Evolutionary conservation across 345 rosid species (phyloP), one percentile per base, ranked within the genome.

Genomic region (Firmiana major): DNA sequence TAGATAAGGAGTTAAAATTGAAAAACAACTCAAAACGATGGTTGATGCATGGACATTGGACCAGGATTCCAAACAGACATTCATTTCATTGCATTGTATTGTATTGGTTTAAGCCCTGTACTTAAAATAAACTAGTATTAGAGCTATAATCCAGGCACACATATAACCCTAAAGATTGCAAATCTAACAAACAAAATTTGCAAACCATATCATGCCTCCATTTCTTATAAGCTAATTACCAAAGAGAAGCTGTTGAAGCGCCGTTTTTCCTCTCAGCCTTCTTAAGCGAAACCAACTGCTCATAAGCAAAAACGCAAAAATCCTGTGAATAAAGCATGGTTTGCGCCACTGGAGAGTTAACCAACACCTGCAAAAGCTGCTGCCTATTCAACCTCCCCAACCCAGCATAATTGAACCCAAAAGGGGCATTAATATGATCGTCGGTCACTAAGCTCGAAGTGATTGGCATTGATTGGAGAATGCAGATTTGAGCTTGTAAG

Each of bases 401-500:
- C 17, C 63, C 62, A 60, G 57, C 64, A 2, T 62, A 45, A 10
- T 45, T 80, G 10, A 73, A 72, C 26, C 21, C 64, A 40, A 16
- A 19, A 57, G 42, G 6, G 2, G 16, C 70, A 40, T n/a, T n/a
- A 26, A 60, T 2, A 9, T 9, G 70, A 38, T 65, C 48, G 21
- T 3, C 5, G 0, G 70, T 19, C 3, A 10, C 2, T 34, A 80
- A 72, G 73, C 76, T 21, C 0, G 90, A 79, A 2, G 76, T 79
- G 12, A 81, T 49, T 22, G 90, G 94, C 91, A 90, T 90, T 68
- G 88, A 80, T 26, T 77, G 81, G 16, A 88, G 87, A 6, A 86
- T 81, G 6, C 69, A 71, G 38, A 90, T 80, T 67, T 90, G 98
- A 24, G 92, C 85, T 40, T 89, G 88, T 26, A 92, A 86, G 79